These are phyloP conservation scores for Eucalyptus sp. DNA, from an alignment of 345 rosid genomes.

Conservation along the genomic window DNA sequence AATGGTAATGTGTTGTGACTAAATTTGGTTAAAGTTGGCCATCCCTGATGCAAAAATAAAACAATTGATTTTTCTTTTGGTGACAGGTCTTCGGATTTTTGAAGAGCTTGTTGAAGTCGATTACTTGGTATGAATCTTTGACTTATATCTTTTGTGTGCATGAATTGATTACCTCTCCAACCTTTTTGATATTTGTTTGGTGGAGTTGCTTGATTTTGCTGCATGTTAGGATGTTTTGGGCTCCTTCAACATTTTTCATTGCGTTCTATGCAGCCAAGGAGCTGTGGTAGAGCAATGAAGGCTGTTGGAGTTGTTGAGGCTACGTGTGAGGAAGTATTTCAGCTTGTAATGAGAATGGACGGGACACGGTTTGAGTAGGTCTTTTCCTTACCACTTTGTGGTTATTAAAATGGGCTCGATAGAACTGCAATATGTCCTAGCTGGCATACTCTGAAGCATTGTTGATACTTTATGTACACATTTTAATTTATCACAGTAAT, in stretches of 20 bases:
- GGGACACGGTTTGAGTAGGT: slow-evolving; percentile 97
- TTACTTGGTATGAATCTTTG: slow-evolving; percentile 64
- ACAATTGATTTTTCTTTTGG: background rate
- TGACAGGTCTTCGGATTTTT: slow-evolving; percentile 93
- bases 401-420: background rate
- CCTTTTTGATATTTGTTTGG: background rate
- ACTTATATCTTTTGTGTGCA: background rate
- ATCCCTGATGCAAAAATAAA: background rate
- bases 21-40: background rate
- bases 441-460: background rate
- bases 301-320: slow-evolving; percentile 99
- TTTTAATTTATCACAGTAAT: background rate
- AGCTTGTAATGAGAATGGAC: slow-evolving; percentile 99
- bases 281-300: slow-evolving; percentile 99
- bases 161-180: background rate
- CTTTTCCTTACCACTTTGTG: slow-evolving; percentile 11
- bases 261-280: slow-evolving; percentile 66
- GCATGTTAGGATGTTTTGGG: background rate
- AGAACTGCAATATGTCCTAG: background rate
- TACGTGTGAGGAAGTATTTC: slow-evolving; percentile 92
- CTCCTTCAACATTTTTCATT: background rate
- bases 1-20: slow-evolving; percentile 36
- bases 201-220: background rate
- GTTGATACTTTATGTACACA: background rate
- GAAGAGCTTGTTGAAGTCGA: slow-evolving; percentile 99